Base-by-base conservation (phyloP, 164 flowering plant species). In the Chimonanthus salicifolius region DNA sequence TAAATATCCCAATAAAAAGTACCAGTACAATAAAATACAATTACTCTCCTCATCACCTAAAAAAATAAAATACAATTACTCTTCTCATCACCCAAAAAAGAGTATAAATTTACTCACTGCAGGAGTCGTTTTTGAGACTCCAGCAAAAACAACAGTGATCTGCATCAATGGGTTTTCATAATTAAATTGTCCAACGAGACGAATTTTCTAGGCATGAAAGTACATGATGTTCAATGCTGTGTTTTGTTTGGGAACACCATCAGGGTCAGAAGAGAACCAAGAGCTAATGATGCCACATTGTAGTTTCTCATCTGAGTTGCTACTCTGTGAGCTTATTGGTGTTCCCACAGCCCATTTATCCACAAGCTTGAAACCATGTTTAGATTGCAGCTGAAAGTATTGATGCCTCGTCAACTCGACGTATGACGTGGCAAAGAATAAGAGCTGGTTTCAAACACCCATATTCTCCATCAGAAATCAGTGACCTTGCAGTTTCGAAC, bases 341-440 rank as follows among this genome's bases (percentile, higher is more conserved):
- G 44, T 62, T 66, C 78, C 80, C 2, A 70, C 51, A 8, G 90
- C 78, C 99, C 99, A 92, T 49, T 78, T 80, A 73, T 91, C 98
- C 4, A 86, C 85, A 33, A 90, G 85, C 80, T 33, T 79, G 71
- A 92, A 95, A 20, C 97, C 97, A 79, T 73, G 87, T 44, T 77
- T 64, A 33, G 86, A 78, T 44, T 44, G 97, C 97, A 58, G 94
- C 83, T 47, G 86, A 82, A 58, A 95, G 86, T n/a, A 95, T 84
- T 15, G 89, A 90, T n/a, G 88, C 80, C 80, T 94, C 98, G 74
- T 92, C 95, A 62, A 91, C 97, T 77, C 90, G 80, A 33, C 99
- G 90, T 3, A 90, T 49, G 64, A 92, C 77, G 74, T 95, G 98
- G 81, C 99, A 95, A 7, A 95, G 84, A 74, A 95, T 84, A 10